Base-by-base conservation (phyloP, 163 green algal genomes). In the Chlorella variabilis region DNA sequence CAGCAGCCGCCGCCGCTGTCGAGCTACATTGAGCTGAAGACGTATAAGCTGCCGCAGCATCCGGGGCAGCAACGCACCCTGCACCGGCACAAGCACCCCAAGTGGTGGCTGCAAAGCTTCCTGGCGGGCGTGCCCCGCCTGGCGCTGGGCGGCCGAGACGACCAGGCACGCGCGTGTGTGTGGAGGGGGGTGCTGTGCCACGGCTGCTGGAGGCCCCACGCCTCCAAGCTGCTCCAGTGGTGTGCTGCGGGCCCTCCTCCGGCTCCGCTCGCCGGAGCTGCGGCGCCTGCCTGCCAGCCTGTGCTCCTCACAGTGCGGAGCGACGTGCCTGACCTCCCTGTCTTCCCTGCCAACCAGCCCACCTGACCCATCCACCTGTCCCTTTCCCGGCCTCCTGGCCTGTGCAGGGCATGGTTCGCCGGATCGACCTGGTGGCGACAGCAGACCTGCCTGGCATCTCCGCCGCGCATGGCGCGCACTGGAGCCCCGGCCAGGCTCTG, bases 101-200 rank as follows among this genome's bases (percentile, higher is more conserved):
- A 86, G 33, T 91, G 86, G 86, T 93, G 89, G 89, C 54, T 93
- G 71, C 89, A 93, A 79, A 84, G 61, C 48, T 93, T 83, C 78
- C 87, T 93, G 65, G 89, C 86, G 0, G 89, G 89, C 0, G 87
- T 93, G n/a, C 67, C 82, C 23, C 85, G 71, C 6, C 69, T 93
- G 49, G 80, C 84, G 62, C 81, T 92, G 67, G 89, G 88, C 5
- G 86, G 23, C 0, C 58, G 88, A 6, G 85, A 93, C 70, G 54
- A 88, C 2, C 29, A 38, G n/a, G 88, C 84, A 20, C 42, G 49
- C 2, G 8, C 31, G 11, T 15, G 15, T 11, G 11, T 54, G 45
- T 54, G 11, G 45, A 15, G 11, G 45, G 45, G 11, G 45, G 45
- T 54, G 45, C n/a, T n/a, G n/a, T n/a, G n/a, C n/a, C n/a, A n/a